Conservation (phyloP, 192 early-diverging fungal genomes). For the Paraglomus occultum region DNA sequence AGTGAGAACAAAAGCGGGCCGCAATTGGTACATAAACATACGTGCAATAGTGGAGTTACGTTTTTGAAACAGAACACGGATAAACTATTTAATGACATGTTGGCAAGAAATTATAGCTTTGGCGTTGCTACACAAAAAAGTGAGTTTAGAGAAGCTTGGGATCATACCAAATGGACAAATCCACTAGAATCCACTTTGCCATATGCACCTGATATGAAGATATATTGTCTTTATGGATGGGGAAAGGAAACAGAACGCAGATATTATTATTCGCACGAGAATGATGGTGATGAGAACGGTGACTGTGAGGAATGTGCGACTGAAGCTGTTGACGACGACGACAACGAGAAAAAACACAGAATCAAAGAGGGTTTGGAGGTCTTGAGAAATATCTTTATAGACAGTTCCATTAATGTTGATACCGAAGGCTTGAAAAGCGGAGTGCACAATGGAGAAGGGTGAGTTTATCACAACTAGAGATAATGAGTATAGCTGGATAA, state of each 20-base stretch:
- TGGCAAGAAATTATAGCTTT: conserved; percentile 63
- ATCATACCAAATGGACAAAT: conserved; percentile 74
- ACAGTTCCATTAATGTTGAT: conserved; percentile 51
- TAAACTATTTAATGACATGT: conserved; percentile 45
- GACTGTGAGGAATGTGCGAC: conserved; percentile 28
- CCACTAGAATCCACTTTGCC: conserved; percentile 72
- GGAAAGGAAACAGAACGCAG: conserved; percentile 78
- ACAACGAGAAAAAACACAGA: conserved; percentile 14
- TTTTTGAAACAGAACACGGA: conserved; percentile 56
- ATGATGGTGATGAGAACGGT: conserved; percentile 26
- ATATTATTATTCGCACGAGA: conserved; percentile 68
- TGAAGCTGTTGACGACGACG: conserved; percentile 29
- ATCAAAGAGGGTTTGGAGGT: background rate
- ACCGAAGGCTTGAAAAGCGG: conserved; percentile 67
- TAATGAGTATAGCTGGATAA: no score
- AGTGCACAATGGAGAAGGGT: conserved; percentile 66
- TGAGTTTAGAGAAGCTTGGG: conserved; percentile 56
- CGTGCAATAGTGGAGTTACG: conserved; percentile 32
- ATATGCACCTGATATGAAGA: conserved; percentile 67
- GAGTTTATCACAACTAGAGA: conserved; percentile 29
- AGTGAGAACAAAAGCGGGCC: background rate
- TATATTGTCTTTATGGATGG: conserved; percentile 80
- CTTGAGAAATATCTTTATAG: conserved; percentile 46
- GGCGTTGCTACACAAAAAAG: conserved; percentile 57
- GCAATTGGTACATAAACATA: background rate